These are phyloP conservation scores for Geotrichum klebahnii DNA, from an alignment of 1,139 yeast species.

Conservation along the genomic window DNA sequence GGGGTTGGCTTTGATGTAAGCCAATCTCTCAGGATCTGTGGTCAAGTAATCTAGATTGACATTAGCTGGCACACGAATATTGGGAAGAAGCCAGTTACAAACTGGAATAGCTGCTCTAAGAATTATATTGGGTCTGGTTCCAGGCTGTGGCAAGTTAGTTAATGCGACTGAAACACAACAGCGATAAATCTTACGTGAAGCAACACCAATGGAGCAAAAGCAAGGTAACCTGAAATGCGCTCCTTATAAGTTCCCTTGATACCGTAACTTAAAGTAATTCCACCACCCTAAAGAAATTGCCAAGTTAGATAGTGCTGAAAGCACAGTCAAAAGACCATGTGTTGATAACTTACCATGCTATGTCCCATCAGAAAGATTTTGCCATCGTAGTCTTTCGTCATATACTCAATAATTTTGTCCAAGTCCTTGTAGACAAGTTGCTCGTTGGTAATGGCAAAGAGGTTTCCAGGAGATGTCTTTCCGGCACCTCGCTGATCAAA, in stretches of 20 bases:
- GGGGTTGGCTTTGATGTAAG: constrained; percentile 29
- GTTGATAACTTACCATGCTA: constrained; percentile 54
- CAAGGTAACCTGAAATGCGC: constrained; percentile 53
- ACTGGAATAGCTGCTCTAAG: constrained; percentile 48
- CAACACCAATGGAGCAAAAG: constrained; percentile 63
- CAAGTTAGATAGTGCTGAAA: not conserved
- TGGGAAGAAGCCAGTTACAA: constrained; percentile 52
- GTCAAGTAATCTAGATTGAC: constrained; percentile 55
- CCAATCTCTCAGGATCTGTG: constrained; percentile 41
- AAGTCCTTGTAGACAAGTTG: constrained; percentile 60
- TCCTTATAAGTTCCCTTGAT: constrained; percentile 58
- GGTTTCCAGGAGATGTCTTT: constrained; percentile 50
- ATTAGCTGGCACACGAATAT: constrained; percentile 53
- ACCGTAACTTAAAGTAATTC: constrained; percentile 68
- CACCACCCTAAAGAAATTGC: constrained; percentile 64
- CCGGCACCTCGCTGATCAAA: constrained; percentile 93
- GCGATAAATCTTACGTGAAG: constrained; percentile 49
- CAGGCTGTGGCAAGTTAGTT: constrained; percentile 23
- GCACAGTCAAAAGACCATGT: not conserved
- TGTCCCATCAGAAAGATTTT: constrained; percentile 62
- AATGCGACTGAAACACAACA: no score
- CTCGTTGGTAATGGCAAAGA: constrained; percentile 66
- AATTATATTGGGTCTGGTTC: constrained; percentile 53
- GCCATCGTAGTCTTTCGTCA: constrained; percentile 40
- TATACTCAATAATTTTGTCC: constrained; percentile 52